Conservation (phyloP, 2,329 filamentous ascomycete species). For the Gliomastix tumulicola region DNA sequence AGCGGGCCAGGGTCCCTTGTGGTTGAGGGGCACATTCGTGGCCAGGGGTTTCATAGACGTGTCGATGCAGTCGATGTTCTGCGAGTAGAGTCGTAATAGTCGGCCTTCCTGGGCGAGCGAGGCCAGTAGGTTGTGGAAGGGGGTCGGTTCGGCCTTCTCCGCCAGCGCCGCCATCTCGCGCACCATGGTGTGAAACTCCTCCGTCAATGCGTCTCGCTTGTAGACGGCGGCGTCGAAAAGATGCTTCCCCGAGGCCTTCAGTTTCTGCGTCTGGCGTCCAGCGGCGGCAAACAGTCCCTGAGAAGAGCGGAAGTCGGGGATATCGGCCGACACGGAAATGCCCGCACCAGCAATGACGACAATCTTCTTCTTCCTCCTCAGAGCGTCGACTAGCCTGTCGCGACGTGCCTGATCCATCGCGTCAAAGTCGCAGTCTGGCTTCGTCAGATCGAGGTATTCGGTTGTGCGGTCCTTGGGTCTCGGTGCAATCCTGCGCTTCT, state of each 20-base stretch:
- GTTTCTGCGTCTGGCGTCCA: conserved; percentile 79
- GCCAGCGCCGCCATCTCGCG: conserved; percentile 77
- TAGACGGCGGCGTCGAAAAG: conserved; percentile 98
- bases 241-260: conserved; percentile 85
- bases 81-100: conserved; percentile 83
- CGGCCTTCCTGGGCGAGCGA: conserved; percentile 83
- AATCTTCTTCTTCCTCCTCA: conserved; percentile 91
- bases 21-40: conserved; percentile 72
- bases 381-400: conserved; percentile 61
- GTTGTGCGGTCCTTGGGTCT: conserved; percentile 61
- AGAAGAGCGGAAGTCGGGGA: conserved; percentile 93
- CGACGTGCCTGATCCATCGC: conserved; percentile 47
- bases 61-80: conserved; percentile 96
- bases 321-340: conserved; percentile 93
- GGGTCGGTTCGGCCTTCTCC: conserved; percentile 69
- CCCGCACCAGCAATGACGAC: conserved; percentile 94
- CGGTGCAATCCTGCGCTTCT: conserved; percentile 60
- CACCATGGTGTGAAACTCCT: conserved; percentile 94
- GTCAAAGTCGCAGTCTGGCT: conserved; percentile 39
- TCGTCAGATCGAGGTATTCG: conserved; percentile 67
- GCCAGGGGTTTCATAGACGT: conserved; percentile 72
- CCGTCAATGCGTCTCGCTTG: conserved; percentile 80
- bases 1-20: conserved; percentile 85
- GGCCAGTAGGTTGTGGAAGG: conserved; percentile 90
- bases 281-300: conserved; percentile 83